Evolutionary conservation across 331 rosid species (phyloP), one percentile per base, ranked within the genome.

Genomic region (Arachis monticola): DNA sequence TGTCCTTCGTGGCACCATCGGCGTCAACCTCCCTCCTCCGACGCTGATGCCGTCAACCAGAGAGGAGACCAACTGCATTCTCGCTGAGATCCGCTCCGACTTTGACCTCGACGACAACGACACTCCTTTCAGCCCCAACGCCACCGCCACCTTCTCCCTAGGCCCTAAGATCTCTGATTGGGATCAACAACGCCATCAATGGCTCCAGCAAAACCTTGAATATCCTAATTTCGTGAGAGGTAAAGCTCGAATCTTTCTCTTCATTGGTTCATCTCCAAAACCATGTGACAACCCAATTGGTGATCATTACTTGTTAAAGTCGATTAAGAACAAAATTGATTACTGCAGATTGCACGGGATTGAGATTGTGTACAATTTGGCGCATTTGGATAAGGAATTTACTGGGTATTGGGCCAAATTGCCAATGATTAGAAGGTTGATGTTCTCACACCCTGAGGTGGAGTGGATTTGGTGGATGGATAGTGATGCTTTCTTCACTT

Each of bases 391-490:
- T 73, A 83, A 83, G 75, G 97, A 94, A 5, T 92, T 94, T 41
- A 93, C 99, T 56, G 99, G 99, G 0, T 94, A 92, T 67, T 94
- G 99, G 99, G 97, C 99, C 1, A 94, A 94, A 77, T 77, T 94
- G 89, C 97, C 97, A 0, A 80, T 94, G 92, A 85, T 94, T 72
- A 35, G 99, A 63, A 82, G 90, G 66, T 57, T 94, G 22, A 17
- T 17, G 22, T 17, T 17, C 22, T 17, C 22, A 17, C 22, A 17
- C 22, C 22, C 22, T 17, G 22, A 17, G 22, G 22, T 17, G 22
- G 22, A 17, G 22, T 17, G 22, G 22, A 17, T 17, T 17, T 17
- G 22, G 22, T 17, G 22, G 22, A 17, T 17, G 22, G 22, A 17
- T 17, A 17, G 22, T 17, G 22, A 17, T 17, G 22, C 22, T 17